These are phyloP conservation scores for Xerocomellus dryophilus DNA, from an alignment of 768 basidiomycete genomes.

Conservation along the genomic window DNA sequence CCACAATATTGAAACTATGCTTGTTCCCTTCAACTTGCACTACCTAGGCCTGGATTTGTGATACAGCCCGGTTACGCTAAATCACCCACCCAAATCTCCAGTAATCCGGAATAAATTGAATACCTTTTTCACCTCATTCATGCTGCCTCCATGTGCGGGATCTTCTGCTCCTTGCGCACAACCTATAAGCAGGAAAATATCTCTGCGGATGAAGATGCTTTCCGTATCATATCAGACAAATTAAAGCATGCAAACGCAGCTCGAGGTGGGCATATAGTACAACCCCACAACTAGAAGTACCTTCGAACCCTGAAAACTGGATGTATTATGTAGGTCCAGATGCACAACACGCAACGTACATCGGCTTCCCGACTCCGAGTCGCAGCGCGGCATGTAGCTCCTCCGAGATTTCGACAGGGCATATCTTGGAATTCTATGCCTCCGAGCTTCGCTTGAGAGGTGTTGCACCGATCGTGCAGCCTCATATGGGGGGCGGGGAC, in stretches of 20 bases:
- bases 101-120: no score
- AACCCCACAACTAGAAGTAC: background rate
- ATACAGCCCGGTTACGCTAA: background rate
- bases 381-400: slow-evolving; percentile 5
- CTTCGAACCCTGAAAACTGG: background rate
- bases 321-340: slow-evolving; percentile 56
- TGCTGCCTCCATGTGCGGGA: slow-evolving; percentile 60
- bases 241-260: slow-evolving; percentile 51
- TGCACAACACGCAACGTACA: slow-evolving; percentile 40
- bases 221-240: slow-evolving; percentile 25
- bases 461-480: slow-evolving; percentile 54
- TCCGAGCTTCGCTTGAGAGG: slow-evolving; percentile 80
- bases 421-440: slow-evolving; percentile 51
- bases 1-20: background rate
- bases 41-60: background rate
- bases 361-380: slow-evolving; percentile 14
- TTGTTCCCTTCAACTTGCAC: background rate
- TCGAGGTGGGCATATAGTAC: slow-evolving; percentile 47
- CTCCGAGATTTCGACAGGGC: slow-evolving; percentile 20
- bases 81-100: background rate
- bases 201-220: slow-evolving; percentile 11
- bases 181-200: slow-evolving; percentile 5
- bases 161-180: slow-evolving; percentile 47
- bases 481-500: slow-evolving; percentile 56
- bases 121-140: background rate